Evolutionary conservation across 345 rosid species (phyloP).

Genomic region (Populus simonii): DNA sequence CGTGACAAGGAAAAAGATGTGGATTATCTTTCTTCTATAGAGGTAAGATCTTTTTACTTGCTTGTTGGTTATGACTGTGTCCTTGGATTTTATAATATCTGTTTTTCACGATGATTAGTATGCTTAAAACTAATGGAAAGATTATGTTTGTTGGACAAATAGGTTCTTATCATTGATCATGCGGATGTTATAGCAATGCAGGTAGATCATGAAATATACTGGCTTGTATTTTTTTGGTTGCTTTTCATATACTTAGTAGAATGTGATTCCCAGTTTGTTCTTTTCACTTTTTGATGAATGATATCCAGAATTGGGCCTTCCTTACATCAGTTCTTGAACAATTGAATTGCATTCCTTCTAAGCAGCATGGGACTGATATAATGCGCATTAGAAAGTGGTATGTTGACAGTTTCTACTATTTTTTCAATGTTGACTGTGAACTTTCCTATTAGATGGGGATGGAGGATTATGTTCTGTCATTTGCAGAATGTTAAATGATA

Average conservation of each 20-base stretch:
- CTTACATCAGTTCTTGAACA: slow-evolving; percentile 57
- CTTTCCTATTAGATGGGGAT: neutral
- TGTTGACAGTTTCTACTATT: slow-evolving; percentile 2
- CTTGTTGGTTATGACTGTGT: neutral
- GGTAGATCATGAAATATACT: slow-evolving; percentile 44
- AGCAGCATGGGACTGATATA: slow-evolving; percentile 80
- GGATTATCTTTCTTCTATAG: slow-evolving; percentile 90
- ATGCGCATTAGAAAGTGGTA: slow-evolving; percentile 89
- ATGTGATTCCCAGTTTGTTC: neutral
- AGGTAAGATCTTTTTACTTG: slow-evolving; percentile 46
- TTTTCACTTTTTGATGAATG: slow-evolving; percentile 12
- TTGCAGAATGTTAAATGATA: neutral
- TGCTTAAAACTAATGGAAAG: slow-evolving; percentile 14
- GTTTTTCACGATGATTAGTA: neutral
- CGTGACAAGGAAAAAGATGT: slow-evolving; percentile 64
- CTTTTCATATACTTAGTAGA: neutral
- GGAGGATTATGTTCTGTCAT: neutral
- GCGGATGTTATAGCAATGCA: slow-evolving; percentile 92
- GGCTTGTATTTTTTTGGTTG: slow-evolving; percentile 1
- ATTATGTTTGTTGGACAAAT: slow-evolving; percentile 20
- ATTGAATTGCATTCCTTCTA: slow-evolving; percentile 63
- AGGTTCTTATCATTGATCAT: slow-evolving; percentile 91
- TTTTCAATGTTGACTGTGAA: neutral
- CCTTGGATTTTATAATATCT: neutral
- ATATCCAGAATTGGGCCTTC: slow-evolving; percentile 76